Base-by-base conservation (phyloP, 768 basidiomycete species). In the Lactarius trivialis region DNA sequence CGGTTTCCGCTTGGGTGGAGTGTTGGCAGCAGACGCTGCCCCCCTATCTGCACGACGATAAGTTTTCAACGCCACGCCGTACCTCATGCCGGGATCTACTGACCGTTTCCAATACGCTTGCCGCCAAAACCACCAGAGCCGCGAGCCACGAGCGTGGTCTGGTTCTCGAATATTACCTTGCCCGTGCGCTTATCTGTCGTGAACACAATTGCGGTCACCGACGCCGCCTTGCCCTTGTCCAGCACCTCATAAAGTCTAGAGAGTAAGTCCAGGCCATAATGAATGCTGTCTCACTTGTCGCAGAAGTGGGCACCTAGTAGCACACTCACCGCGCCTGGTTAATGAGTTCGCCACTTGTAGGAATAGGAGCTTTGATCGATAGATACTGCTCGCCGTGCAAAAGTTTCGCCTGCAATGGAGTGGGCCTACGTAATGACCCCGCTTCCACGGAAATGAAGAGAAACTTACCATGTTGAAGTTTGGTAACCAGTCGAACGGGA, bases 361-460 rank as follows among this genome's bases (percentile, higher is more conserved):
- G 95, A 63, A 98, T 90, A 0, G 89, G 86, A 2, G 77, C 85
- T 69, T 89, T 88, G 73, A 99, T 91, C 63, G 84, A 81, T 68
- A 99, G 76, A 73, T 92, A 98, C 70, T 98, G 97, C 71, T 99
- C 97, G 50, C 97, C 97, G 71, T 99, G 97, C 19, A 99, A 82
- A n/a, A 99, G 79, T 75, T 93, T 98, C 52, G 94, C 92, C 92
- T 93, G 48, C 14, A 15, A 19, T 32, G 37, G 36, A 24, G 39
- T 32, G 39, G 53, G 34, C 54, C n/a, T 24, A 41, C 30, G 19
- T 61, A 43, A 61, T 56, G 43, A 17, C 33, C 50, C 36, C 21
- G 30, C 8, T 26, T 8, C 65, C 62, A 48, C 21, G 36, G 55
- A 54, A 19, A 63, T n/a, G n/a, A 32, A 15, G 14, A 11, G 14